These are phyloP conservation scores for Samsoniella hepiali DNA, from an alignment of 2,329 filamentous ascomycete species.

Conservation along the genomic window DNA sequence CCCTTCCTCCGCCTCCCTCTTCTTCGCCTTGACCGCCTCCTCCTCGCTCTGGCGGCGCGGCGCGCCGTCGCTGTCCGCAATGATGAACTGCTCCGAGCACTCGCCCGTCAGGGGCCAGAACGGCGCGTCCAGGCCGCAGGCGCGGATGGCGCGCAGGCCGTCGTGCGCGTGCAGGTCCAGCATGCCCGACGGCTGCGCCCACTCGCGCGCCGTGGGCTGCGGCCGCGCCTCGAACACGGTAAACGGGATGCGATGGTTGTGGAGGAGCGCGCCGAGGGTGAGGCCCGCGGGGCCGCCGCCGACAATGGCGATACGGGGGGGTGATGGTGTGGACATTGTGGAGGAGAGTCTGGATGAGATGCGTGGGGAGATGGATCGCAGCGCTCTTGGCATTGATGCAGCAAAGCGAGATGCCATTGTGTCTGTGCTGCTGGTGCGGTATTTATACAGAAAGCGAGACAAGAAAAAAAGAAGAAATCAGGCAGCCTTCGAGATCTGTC, in stretches of 20 bases:
- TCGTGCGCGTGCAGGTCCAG: constrained; percentile 48
- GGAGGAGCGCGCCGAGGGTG: constrained; percentile 45
- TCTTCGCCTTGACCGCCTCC: background rate
- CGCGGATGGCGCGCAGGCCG: constrained; percentile 43
- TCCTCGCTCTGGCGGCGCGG: constrained; percentile 21
- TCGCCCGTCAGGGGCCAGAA: constrained; percentile 64
- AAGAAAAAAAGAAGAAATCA: too few species aligned
- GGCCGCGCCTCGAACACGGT: constrained; percentile 36
- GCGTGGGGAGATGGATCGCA: background rate
- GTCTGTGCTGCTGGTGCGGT: background rate
- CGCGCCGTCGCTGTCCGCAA: constrained; percentile 31
- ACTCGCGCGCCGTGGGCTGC: constrained; percentile 25
- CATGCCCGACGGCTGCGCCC: constrained; percentile 36
- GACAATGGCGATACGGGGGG: constrained; percentile 40
- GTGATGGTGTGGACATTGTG: background rate
- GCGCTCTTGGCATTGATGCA: background rate
- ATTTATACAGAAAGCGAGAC: background rate
- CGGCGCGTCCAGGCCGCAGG: constrained; percentile 54
- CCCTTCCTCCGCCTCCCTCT: background rate
- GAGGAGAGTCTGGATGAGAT: background rate
- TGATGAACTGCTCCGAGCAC: constrained; percentile 38
- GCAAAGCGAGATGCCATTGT: background rate
- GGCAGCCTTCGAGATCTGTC: background rate
- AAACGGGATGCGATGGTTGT: constrained; percentile 34
- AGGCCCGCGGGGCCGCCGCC: constrained; percentile 47